phyloP scores from a whole-genome alignment of 2,329 filamentous ascomycete species.

The Trichoderma asperellum region DNA sequence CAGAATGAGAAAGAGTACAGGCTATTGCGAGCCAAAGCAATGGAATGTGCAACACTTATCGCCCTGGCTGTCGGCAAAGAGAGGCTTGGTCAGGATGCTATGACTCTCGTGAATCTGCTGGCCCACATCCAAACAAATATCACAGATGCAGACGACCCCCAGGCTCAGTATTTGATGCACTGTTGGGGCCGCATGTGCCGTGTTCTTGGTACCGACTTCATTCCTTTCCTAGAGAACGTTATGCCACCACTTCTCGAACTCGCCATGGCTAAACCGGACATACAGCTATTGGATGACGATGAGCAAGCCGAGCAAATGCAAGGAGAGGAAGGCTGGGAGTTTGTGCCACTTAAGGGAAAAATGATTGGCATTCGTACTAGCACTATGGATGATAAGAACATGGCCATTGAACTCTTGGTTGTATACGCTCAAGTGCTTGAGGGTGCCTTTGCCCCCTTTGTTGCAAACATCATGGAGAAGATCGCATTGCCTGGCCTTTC shows the following conservation, averaged over 20 bases:
- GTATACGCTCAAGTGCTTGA: slow-evolving; percentile 98
- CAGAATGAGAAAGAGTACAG: slow-evolving; percentile 94
- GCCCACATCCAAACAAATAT: slow-evolving; percentile 86
- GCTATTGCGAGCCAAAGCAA: slow-evolving; percentile 90
- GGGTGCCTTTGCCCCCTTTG: slow-evolving; percentile 87
- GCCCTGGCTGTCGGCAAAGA: slow-evolving; percentile 93
- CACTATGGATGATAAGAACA: slow-evolving; percentile 96
- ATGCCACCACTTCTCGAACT: slow-evolving; percentile 93
- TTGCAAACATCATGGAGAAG: slow-evolving; percentile 92
- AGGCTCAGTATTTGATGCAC: slow-evolving; percentile 95
- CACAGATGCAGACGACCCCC: slow-evolving; percentile 89
- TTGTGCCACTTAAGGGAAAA: slow-evolving; percentile 95
- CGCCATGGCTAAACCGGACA: slow-evolving; percentile 93
- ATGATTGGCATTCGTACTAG: slow-evolving; percentile 98
- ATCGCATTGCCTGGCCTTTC: slow-evolving; percentile 91
- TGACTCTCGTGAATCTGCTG: slow-evolving; percentile 84
- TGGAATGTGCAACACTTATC: slow-evolving; percentile 98
- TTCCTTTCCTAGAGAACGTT: slow-evolving; percentile 88
- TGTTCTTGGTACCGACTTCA: slow-evolving; percentile 85
- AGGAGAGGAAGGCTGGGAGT: slow-evolving; percentile 95
- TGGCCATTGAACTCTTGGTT: slow-evolving; percentile 97
- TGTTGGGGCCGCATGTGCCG: slow-evolving; percentile 99
- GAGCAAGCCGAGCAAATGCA: slow-evolving; percentile 91
- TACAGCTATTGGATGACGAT: slow-evolving; percentile 92
- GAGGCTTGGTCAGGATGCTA: slow-evolving; percentile 83